Base-by-base conservation (phyloP, 306 rosid species). In the Boehmeria nivea region DNA sequence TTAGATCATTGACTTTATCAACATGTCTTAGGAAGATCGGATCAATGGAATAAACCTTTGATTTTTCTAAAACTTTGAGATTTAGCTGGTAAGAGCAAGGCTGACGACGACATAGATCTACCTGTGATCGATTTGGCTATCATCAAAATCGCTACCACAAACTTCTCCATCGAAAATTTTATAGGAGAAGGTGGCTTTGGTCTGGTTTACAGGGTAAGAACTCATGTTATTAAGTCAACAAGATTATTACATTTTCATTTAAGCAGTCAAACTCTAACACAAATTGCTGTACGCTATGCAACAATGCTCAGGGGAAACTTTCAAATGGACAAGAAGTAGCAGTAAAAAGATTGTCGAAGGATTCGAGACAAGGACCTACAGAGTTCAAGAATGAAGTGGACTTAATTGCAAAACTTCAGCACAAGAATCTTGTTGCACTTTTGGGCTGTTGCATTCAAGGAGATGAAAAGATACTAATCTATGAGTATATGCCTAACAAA, bases 121-220 rank as follows among this genome's bases (percentile, higher is more conserved):
- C 88, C 82, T 23, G 60, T 61, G 33, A 75, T 63, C 64, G 78
- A 72, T 51, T 66, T 78, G 40, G 43, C 77, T 47, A 66, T 71
- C 54, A 50, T 70, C 47, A 75, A 62, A 42, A 37, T 61, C 43
- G 81, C 85, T 24, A 76, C 89, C 3, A 25, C 45, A 51, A 10
- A 71, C 43, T 83, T 83, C 51, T 76, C 79, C 47, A 5, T 14
- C 18, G 40, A 23, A 25, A 74, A 83, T 51, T 73, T 65, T 61
- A 64, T 83, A 7, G 86, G 86, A 18, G 74, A 76, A 34, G 81
- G 89, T 18, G 85, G 85, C 18, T 82, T 79, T 61, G 85, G 89
- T 36, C 52, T 73, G 1, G 83, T 82, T 67, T 79, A 67, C 64
- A 83, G 72, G 85, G 83, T 82, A 1, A 12, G 4, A n/a, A n/a